phyloP scores from a whole-genome alignment of 2,329 filamentous ascomycete genomes.

The Neoascochyta sp. region DNA sequence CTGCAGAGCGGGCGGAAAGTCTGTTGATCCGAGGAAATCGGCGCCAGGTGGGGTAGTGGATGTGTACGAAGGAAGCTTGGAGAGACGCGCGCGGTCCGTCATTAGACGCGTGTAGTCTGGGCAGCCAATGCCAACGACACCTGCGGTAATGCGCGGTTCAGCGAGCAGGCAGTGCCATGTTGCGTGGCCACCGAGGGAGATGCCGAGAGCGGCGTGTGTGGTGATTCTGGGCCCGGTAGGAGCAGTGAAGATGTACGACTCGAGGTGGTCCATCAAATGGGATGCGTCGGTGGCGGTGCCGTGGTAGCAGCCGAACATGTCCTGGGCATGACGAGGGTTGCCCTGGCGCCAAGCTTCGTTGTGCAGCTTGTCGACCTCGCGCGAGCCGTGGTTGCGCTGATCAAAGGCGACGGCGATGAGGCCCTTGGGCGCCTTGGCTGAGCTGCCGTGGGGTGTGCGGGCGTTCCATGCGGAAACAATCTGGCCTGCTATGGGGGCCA shows the following conservation, averaged over 20 bases:
- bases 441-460: conserved; percentile 28
- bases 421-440: conserved; percentile 48
- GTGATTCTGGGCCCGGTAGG: conserved; percentile 43
- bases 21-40: conserved; percentile 69
- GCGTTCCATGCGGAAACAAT: conserved; percentile 66
- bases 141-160: conserved; percentile 74
- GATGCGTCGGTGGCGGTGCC: conserved; percentile 72
- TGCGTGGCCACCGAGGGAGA: conserved; percentile 82
- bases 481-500: conserved; percentile 70
- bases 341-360: conserved; percentile 78
- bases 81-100: conserved; percentile 69
- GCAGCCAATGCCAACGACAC: conserved; percentile 79
- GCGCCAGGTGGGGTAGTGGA: conserved; percentile 53
- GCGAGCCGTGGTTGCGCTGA: conserved; percentile 84
- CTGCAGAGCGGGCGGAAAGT: conserved; percentile 71
- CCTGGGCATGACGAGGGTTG: conserved; percentile 77
- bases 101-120: conserved; percentile 83
- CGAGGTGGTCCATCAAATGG: conserved; percentile 71
- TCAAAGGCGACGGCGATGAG: conserved; percentile 84
- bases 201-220: conserved; percentile 72
- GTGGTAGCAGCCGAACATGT: conserved; percentile 80
- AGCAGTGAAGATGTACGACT: conserved; percentile 66
- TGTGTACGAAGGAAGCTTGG: conserved; percentile 61
- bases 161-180: conserved; percentile 79
- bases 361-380: conserved; percentile 61